Evolutionary conservation across 2,329 filamentous ascomycete genomes (phyloP).

Genomic region (Rachicladosporium sp.): DNA sequence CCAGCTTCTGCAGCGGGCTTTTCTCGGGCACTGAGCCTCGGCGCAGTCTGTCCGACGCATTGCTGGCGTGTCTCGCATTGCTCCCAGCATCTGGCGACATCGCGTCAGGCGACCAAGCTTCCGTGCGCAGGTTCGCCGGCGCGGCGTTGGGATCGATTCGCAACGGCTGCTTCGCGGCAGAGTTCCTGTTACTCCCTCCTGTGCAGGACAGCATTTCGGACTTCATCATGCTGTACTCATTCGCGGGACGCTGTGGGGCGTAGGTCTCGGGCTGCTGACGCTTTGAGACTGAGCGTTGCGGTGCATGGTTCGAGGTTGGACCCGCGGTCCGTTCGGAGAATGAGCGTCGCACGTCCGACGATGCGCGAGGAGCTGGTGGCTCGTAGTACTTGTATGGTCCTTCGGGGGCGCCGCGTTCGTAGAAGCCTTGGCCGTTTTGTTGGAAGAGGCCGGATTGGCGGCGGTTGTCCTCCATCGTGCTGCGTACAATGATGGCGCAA

Average conservation of each 20-base stretch:
- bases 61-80: slow-evolving; percentile 10
- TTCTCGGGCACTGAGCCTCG: slow-evolving; percentile 60
- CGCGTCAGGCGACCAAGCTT: slow-evolving; percentile 18
- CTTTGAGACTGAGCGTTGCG: no score
- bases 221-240: no score
- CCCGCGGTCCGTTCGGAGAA: slow-evolving; percentile 17
- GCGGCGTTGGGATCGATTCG: no score
- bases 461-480: slow-evolving; percentile 12
- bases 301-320: no score
- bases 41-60: slow-evolving; percentile 13
- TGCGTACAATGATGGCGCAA: not conserved
- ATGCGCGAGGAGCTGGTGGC: slow-evolving; percentile 11
- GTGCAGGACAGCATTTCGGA: no score
- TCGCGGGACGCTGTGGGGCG: no score
- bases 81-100: slow-evolving; percentile 8
- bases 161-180: no score
- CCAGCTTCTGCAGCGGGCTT: slow-evolving; percentile 86
- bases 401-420: no score
- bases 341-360: slow-evolving; percentile 11
- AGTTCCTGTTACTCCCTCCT: no score
- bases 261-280: no score
- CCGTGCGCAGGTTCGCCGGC: slow-evolving; percentile 16
- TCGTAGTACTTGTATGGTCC: slow-evolving; percentile 22
- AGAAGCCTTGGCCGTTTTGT: slow-evolving; percentile 4
- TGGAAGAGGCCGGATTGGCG: slow-evolving; percentile 20